Evolutionary conservation across 805 yeast genomes (phyloP).

Genomic region (Schwanniomyces occidentalis): DNA sequence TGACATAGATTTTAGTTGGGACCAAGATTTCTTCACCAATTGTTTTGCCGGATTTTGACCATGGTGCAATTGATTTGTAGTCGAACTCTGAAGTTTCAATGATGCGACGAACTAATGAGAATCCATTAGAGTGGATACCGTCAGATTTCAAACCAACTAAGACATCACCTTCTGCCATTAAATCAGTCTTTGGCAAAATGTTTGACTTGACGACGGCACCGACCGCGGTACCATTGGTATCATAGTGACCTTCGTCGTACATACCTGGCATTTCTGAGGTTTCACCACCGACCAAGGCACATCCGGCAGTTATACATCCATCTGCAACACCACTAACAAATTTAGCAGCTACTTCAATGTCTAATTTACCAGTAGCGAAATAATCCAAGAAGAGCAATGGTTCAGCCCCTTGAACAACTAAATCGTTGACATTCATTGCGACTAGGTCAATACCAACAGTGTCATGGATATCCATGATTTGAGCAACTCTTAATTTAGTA

Average conservation of each 20-base stretch:
- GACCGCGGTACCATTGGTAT: conserved; percentile 97
- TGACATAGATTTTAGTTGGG: conserved; percentile 95
- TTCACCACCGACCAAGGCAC: conserved; percentile 99
- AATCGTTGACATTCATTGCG: conserved; percentile 98
- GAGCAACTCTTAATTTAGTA: conserved; percentile 93
- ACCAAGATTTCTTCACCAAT: conserved; percentile 83
- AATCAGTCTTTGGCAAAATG: conserved; percentile 68
- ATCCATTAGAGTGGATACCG: conserved; percentile 97
- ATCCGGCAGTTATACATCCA: conserved; percentile 92
- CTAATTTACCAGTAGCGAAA: conserved; percentile 92
- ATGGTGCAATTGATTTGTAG: conserved; percentile 81
- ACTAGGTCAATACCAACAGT: conserved; percentile 99
- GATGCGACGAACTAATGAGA: conserved; percentile 89
- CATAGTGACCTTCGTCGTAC: conserved; percentile 94
- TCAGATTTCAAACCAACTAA: conserved; percentile 84
- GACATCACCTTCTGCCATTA: conserved; percentile 78
- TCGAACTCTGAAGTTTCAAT: conserved; percentile 70
- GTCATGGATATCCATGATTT: conserved; percentile 80
- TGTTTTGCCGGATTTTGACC: conserved; percentile 63
- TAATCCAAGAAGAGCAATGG: conserved; percentile 94
- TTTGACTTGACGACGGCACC: conserved; percentile 85
- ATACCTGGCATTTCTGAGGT: conserved; percentile 99
- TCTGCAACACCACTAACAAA: conserved; percentile 95
- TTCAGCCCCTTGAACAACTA: conserved; percentile 98
- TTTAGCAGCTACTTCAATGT: conserved; percentile 76